Conservation (phyloP, 2,329 filamentous ascomycete species). For the Bimuria novae-zelandiae region DNA sequence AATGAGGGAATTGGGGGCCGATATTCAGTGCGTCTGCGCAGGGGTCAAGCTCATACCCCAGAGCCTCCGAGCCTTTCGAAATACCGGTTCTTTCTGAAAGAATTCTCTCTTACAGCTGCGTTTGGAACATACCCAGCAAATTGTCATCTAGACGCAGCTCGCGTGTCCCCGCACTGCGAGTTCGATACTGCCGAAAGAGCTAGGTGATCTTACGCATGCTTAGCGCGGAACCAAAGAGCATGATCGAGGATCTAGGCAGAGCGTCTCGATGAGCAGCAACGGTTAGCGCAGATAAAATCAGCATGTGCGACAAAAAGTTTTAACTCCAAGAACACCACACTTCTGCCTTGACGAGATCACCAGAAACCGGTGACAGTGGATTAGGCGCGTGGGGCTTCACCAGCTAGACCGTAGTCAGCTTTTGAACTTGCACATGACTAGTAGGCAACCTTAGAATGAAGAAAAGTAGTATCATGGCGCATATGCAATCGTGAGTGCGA, state of each 20-base stretch:
- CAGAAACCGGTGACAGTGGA: slow-evolving; percentile 42
- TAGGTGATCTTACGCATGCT: slow-evolving; percentile 14
- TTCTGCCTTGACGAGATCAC: slow-evolving; percentile 38
- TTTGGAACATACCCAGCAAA: slow-evolving; percentile 5
- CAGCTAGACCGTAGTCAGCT: not conserved
- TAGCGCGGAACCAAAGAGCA: slow-evolving; percentile 19
- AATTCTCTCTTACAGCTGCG: too few relatives aligned
- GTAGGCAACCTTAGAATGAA: slow-evolving; percentile 27
- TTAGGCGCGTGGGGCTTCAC: not conserved
- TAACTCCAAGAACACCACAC: slow-evolving; percentile 20
- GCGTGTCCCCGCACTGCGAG: slow-evolving; percentile 16
- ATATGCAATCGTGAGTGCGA: slow-evolving; percentile 16
- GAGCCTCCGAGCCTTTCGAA: not conserved
- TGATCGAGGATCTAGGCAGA: slow-evolving; percentile 19
- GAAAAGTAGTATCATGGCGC: slow-evolving; percentile 15
- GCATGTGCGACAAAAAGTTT: slow-evolving; percentile 16
- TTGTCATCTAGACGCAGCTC: slow-evolving; percentile 16
- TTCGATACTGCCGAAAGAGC: slow-evolving; percentile 11
- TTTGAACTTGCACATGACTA: slow-evolving; percentile 24
- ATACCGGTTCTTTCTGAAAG: too few relatives aligned
- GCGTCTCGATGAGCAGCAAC: slow-evolving; percentile 9
- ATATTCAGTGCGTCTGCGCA: slow-evolving; percentile 18
- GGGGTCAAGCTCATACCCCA: not conserved
- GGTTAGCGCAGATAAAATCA: slow-evolving; percentile 16
- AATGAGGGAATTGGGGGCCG: slow-evolving; percentile 22